phyloP scores from a whole-genome alignment of 2,329 filamentous ascomycete genomes.

The Onygenales sp. region DNA sequence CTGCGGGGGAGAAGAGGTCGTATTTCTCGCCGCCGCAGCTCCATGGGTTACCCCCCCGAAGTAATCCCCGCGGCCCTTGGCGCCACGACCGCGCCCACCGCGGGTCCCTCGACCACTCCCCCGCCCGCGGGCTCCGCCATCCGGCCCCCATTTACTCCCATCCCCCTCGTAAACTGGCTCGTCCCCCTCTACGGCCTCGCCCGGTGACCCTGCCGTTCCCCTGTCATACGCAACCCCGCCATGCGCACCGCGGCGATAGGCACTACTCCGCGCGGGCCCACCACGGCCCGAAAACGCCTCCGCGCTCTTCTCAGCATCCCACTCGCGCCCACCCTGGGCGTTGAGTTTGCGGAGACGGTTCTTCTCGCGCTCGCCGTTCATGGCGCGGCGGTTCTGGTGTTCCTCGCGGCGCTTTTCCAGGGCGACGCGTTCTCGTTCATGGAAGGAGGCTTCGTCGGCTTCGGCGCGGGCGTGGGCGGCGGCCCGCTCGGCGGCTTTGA shows the following conservation, averaged over 20 bases:
- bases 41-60: constrained; percentile 14
- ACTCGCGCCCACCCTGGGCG: constrained; percentile 49
- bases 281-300: constrained; percentile 38
- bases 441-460: constrained; percentile 56
- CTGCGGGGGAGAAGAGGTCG: constrained; percentile 13
- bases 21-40: constrained; percentile 2
- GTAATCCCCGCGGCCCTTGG: constrained; percentile 18
- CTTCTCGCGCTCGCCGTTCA: constrained; percentile 54
- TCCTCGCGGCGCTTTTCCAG: constrained; percentile 46
- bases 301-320: constrained; percentile 53
- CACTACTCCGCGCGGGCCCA: constrained; percentile 31
- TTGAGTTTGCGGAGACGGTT: constrained; percentile 52
- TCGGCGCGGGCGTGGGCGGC: constrained; percentile 57
- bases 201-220: constrained; percentile 15
- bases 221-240: constrained; percentile 38
- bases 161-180: neutral
- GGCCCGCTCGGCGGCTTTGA: constrained; percentile 50
- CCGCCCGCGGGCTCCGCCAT: constrained; percentile 10
- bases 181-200: constrained; percentile 7
- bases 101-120: constrained; percentile 10
- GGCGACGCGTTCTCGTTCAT: constrained; percentile 52
- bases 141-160: neutral
- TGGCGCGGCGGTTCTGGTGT: constrained; percentile 42
- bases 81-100: constrained; percentile 22
- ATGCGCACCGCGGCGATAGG: constrained; percentile 42